Conservation (phyloP, 129 eudicot genomes). For the Solidago caesia region DNA sequence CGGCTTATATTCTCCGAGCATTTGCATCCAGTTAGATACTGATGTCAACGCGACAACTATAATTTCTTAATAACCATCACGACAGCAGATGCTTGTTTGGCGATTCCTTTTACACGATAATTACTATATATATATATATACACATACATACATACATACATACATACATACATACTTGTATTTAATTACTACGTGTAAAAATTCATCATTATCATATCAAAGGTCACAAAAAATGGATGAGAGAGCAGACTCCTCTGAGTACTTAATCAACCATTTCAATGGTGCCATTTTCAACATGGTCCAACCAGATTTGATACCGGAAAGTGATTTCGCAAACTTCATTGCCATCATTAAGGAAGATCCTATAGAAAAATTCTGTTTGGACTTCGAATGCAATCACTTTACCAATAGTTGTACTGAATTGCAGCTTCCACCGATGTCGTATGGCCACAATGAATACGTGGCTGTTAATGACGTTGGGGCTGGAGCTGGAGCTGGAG, state of each 20-base stretch:
- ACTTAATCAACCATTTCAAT: conserved; percentile 19
- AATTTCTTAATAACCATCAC: conserved; percentile 14
- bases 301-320: conserved; percentile 44
- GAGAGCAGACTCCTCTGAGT: background rate
- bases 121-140: background rate
- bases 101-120: conserved; percentile 19
- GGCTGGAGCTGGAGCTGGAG: background rate
- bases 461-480: background rate
- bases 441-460: conserved; percentile 1
- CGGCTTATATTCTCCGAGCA: too few relatives aligned
- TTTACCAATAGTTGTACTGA: conserved; percentile 29
- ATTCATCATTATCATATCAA: background rate
- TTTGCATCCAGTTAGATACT: background rate
- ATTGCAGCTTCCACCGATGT: conserved; percentile 22
- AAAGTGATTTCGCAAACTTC: conserved; percentile 50
- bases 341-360: conserved; percentile 46
- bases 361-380: conserved; percentile 31
- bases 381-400: conserved; percentile 38
- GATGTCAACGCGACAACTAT: conserved; percentile 16
- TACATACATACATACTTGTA: background rate
- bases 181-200: background rate
- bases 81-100: background rate
- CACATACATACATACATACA: background rate
- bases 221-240: background rate
- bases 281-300: conserved; percentile 23